Evolutionary conservation across 176 grass and related monocot species (phyloP).

Genomic region (Oryza rufipogon): DNA sequence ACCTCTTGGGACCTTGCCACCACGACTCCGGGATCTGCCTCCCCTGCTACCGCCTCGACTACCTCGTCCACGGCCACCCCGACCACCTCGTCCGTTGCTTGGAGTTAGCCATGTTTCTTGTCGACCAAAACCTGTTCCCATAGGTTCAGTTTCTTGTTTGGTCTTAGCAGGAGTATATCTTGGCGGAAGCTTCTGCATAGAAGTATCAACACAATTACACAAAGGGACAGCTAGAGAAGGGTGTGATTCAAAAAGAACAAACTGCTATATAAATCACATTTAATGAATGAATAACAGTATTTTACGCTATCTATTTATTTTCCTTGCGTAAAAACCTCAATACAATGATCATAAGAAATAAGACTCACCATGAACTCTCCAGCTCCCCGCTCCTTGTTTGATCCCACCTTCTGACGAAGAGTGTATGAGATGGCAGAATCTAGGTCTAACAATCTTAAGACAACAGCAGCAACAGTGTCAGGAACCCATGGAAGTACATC

Average conservation of each 20-base stretch:
- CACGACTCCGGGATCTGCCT: conserved; percentile 64
- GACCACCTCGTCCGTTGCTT: conserved; percentile 64
- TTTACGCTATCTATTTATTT: background rate
- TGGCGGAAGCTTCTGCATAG: conserved; percentile 68
- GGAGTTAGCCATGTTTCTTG: conserved; percentile 50
- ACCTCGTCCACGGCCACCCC: conserved; percentile 76
- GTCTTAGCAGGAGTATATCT: conserved; percentile 62
- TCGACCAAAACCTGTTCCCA: conserved; percentile 52
- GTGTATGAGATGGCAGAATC: conserved; percentile 77
- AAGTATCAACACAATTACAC: conserved; percentile 3
- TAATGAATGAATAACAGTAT: background rate
- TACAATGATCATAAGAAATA: conserved; percentile 36
- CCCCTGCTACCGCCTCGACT: conserved; percentile 63
- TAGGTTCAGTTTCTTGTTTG: conserved; percentile 51
- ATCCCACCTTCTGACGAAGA: conserved; percentile 50
- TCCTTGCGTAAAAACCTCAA: background rate
- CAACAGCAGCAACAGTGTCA: conserved; percentile 69
- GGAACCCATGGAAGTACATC: conserved; percentile 87
- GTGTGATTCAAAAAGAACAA: background rate
- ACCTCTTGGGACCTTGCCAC: conserved; percentile 67
- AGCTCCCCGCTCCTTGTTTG: conserved; percentile 61
- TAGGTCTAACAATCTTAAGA: conserved; percentile 77
- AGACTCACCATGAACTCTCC: conserved; percentile 66
- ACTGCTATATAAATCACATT: background rate
- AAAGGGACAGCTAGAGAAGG: background rate